A percentile compares a stretch with the other conserved stretches of the same genome.
phyloP scores from a whole-genome alignment of 2,329 filamentous ascomycete species.

The Ascochyta fabae region DNA sequence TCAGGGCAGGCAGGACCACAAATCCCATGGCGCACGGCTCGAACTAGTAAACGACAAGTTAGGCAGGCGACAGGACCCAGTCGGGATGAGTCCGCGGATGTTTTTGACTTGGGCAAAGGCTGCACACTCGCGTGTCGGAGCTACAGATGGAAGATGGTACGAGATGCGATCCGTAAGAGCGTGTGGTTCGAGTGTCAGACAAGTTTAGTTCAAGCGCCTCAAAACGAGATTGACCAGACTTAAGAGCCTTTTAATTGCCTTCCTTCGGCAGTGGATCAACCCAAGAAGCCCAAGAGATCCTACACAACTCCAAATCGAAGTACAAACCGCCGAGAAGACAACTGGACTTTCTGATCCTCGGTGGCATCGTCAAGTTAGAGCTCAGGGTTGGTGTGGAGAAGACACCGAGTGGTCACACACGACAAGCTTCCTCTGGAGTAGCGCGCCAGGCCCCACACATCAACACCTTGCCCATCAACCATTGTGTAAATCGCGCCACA shows the following conservation, averaged over 20 bases:
- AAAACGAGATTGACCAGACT: neutral
- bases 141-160: too few relatives aligned
- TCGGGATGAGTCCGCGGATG: too few relatives aligned
- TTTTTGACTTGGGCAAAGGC: neutral
- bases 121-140: constrained; percentile 1
- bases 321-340: neutral
- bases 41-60: neutral
- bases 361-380: constrained; percentile 4
- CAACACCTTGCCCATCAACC: neutral
- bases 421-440: neutral
- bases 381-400: constrained; percentile 10
- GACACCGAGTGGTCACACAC: constrained; percentile 4
- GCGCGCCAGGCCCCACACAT: constrained; percentile 2
- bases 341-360: neutral
- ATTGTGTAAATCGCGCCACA: constrained; percentile 9
- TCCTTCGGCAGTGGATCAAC: neutral
- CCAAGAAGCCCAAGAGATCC: constrained; percentile 12
- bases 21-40: constrained; percentile 33
- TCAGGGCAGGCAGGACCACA: constrained; percentile 54
- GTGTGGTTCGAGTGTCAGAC: neutral
- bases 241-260: neutral
- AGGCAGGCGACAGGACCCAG: too few relatives aligned
- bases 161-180: too few relatives aligned
- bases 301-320: neutral
- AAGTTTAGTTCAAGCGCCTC: neutral